phyloP scores from a whole-genome alignment of 1,139 yeast genomes.

The Taphrina communis region DNA sequence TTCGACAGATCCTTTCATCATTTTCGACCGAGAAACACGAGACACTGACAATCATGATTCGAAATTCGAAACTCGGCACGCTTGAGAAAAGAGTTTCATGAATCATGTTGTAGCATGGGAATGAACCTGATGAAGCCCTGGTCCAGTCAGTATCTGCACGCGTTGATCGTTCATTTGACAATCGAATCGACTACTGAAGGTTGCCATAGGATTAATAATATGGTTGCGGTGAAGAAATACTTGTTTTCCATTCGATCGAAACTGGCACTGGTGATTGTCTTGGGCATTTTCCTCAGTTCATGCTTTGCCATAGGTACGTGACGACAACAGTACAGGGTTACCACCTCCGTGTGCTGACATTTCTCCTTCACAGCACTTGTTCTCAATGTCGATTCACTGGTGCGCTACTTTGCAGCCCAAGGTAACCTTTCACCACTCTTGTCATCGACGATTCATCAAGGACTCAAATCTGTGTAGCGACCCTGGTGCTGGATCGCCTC shows the following conservation, averaged over 20 bases:
- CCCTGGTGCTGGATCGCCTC: background rate
- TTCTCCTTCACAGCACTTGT: background rate
- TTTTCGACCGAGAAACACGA: no score
- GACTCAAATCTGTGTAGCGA: background rate
- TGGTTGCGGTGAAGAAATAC: background rate
- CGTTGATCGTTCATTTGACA: no score
- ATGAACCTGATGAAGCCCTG: no score
- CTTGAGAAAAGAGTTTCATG: no score
- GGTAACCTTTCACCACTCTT: background rate
- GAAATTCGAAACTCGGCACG: no score
- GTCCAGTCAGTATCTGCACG: no score
- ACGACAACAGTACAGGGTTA: background rate
- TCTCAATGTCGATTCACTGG: constrained; percentile 1
- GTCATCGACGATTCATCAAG: background rate
- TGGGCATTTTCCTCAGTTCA: background rate
- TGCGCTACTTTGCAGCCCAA: constrained; percentile 1
- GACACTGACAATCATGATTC: no score
- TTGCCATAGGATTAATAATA: no score
- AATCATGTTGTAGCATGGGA: no score
- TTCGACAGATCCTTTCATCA: no score
- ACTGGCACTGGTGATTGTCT: background rate
- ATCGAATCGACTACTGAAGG: no score
- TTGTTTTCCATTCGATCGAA: background rate
- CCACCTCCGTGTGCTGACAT: no score
- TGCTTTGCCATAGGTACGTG: background rate